Percentiles rank a stretch among this genome's conserved stretches.
phyloP scores from a whole-genome alignment of 768 basidiomycete species.

The Pulveroboletus frians region DNA sequence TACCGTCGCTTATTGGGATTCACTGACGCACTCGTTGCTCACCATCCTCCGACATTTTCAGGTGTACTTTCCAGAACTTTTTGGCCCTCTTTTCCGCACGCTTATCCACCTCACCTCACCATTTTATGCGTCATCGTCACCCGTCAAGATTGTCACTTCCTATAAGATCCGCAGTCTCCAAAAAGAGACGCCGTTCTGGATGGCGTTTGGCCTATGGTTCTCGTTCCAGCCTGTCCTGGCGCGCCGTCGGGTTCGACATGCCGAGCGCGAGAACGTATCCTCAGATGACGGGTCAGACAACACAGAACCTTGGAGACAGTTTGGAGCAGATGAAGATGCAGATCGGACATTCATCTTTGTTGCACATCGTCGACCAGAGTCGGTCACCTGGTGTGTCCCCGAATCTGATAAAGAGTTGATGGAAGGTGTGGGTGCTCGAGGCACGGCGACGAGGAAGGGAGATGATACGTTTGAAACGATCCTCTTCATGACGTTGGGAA shows the following conservation, averaged over 20 bases:
- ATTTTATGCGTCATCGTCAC: constrained; percentile 28
- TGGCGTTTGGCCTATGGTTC: constrained; percentile 77
- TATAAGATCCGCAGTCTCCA: constrained; percentile 71
- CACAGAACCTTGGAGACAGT: constrained; percentile 34
- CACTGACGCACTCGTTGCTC: background rate
- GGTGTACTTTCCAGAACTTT: constrained; percentile 83
- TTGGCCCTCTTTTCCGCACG: constrained; percentile 70
- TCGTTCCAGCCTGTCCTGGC: constrained; percentile 51
- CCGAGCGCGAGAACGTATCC: too few relatives aligned
- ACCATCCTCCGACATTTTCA: constrained; percentile 26
- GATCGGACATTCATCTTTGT: constrained; percentile 56
- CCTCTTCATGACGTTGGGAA: constrained; percentile 37
- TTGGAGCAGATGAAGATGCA: constrained; percentile 34
- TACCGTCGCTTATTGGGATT: constrained; percentile 10
- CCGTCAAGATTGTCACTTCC: constrained; percentile 52
- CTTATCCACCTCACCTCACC: constrained; percentile 67
- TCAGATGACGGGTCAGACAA: background rate
- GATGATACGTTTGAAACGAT: constrained; percentile 74
- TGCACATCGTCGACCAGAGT: constrained; percentile 53
- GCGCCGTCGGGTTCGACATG: constrained; percentile 1
- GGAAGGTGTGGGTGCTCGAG: constrained; percentile 49
- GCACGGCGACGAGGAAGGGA: constrained; percentile 39
- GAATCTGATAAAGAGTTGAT: constrained; percentile 50
- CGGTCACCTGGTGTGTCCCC: constrained; percentile 53
- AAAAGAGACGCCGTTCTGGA: constrained; percentile 76